These are phyloP conservation scores for Syzygium syzygioides DNA, from an alignment of 441 rosid genomes.

Conservation along the genomic window DNA sequence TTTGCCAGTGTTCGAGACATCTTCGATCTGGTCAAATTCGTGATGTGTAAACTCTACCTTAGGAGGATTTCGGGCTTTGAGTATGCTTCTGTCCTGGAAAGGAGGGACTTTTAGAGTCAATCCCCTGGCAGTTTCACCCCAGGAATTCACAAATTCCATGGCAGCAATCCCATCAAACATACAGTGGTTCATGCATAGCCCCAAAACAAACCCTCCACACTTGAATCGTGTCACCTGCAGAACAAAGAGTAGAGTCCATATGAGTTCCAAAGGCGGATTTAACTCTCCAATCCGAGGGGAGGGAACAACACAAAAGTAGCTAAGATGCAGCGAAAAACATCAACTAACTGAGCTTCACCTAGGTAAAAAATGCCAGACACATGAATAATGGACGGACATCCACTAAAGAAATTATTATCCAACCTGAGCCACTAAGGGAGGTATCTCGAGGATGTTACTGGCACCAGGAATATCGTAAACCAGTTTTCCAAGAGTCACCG, in stretches of 20 bases:
- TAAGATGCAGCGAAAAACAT: not conserved
- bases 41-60: slow-evolving; percentile 46
- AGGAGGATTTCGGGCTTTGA: slow-evolving; percentile 51
- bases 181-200: slow-evolving; percentile 73
- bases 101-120: slow-evolving; percentile 58
- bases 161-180: slow-evolving; percentile 79
- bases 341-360: not conserved
- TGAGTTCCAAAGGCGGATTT: not conserved
- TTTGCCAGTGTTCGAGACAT: slow-evolving; percentile 42
- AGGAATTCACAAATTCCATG: slow-evolving; percentile 80
- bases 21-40: slow-evolving; percentile 66
- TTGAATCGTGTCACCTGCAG: slow-evolving; percentile 73
- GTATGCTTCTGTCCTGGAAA: slow-evolving; percentile 49
- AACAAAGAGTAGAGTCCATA: not conserved
- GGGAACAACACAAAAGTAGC: not conserved
- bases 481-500: slow-evolving; percentile 62
- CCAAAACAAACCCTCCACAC: slow-evolving; percentile 74
- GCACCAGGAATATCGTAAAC: slow-evolving; percentile 67
- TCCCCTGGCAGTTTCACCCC: slow-evolving; percentile 74
- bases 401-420: not conserved
- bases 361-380: not conserved
- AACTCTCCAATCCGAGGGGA: not conserved
- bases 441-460: slow-evolving; percentile 66
- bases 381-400: not conserved
- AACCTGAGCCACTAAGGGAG: slow-evolving; percentile 76